These are phyloP conservation scores for Plenodomus lindquistii DNA, from an alignment of 2,329 filamentous ascomycete species.

Conservation along the genomic window DNA sequence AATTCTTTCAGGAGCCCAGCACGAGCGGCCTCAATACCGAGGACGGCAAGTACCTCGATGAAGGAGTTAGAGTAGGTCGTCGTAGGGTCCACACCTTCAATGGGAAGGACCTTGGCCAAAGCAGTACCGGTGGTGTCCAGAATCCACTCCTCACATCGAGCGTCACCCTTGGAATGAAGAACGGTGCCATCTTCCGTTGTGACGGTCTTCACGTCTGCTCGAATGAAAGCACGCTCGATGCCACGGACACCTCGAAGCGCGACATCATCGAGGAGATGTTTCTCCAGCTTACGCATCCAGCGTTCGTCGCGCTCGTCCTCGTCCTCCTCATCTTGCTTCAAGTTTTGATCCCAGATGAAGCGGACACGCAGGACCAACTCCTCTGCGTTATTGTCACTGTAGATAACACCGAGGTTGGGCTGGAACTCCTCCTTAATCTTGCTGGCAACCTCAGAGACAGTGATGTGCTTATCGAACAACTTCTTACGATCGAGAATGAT, in stretches of 20 bases:
- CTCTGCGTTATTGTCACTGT: constrained; percentile 97
- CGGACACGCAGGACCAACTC: constrained; percentile 93
- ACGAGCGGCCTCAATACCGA: constrained; percentile 94
- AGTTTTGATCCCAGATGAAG: constrained; percentile 64
- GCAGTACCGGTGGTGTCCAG: constrained; percentile 92
- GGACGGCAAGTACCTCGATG: constrained; percentile 90
- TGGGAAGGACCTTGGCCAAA: constrained; percentile 78
- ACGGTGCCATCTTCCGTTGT: constrained; percentile 77
- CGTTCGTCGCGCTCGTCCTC: constrained; percentile 75
- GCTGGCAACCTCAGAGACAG: constrained; percentile 85
- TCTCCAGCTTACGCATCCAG: constrained; percentile 85
- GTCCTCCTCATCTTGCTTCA: constrained; percentile 70
- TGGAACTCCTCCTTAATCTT: constrained; percentile 89
- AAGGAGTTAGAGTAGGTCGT: constrained; percentile 95
- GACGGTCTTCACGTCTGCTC: constrained; percentile 47
- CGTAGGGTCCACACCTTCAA: constrained; percentile 83
- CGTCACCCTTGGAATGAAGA: constrained; percentile 72
- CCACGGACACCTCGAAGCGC: constrained; percentile 88
- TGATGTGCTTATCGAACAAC: constrained; percentile 90
- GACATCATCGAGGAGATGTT: constrained; percentile 86
- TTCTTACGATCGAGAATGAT: constrained; percentile 92
- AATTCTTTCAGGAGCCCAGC: constrained; percentile 85
- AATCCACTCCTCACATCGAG: constrained; percentile 87
- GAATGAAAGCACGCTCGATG: constrained; percentile 91
- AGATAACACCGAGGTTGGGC: constrained; percentile 78